Evolutionary conservation across 257 asterid genomes (phyloP).

Genomic region (Capsicum chinense): DNA sequence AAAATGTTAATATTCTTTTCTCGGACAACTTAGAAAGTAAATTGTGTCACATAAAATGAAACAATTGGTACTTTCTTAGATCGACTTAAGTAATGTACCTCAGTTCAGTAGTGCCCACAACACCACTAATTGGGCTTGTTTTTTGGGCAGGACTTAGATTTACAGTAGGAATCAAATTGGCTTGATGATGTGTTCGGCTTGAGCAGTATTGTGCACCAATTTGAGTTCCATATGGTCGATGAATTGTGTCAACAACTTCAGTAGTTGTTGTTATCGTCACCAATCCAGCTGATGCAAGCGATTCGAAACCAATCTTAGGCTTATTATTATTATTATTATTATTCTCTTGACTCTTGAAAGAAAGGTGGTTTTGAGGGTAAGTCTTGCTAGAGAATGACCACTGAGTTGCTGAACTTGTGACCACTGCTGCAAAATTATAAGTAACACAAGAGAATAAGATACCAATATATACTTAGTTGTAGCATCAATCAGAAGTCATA

Average conservation of each 20-base stretch:
- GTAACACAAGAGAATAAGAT: constrained; percentile 14
- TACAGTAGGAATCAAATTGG: too few species aligned
- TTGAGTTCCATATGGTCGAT: constrained; percentile 40
- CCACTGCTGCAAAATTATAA: constrained; percentile 45
- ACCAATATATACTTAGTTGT: too few species aligned
- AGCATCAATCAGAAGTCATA: too few species aligned
- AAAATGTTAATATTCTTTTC: too few species aligned
- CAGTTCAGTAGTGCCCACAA: constrained; percentile 61
- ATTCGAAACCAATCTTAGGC: constrained; percentile 59
- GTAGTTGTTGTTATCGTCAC: constrained; percentile 52
- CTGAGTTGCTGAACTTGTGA: constrained; percentile 57
- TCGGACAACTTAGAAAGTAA: background rate
- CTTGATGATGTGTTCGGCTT: constrained; percentile 23
- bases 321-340: constrained; percentile 37
- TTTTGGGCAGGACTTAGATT: too few species aligned
- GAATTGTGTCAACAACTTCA: constrained; percentile 46
- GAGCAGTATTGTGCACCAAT: constrained; percentile 35
- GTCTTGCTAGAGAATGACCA: constrained; percentile 65
- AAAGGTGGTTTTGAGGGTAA: constrained; percentile 49
- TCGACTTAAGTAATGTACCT: constrained; percentile 34
- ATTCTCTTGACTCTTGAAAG: constrained; percentile 42
- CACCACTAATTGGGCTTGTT: constrained; percentile 29
- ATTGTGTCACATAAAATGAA: background rate
- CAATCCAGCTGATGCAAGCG: constrained; percentile 69
- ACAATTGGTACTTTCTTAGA: background rate